Evolutionary conservation across 2,329 filamentous ascomycete genomes (phyloP).

Genomic region (Botrytis deweyae): DNA sequence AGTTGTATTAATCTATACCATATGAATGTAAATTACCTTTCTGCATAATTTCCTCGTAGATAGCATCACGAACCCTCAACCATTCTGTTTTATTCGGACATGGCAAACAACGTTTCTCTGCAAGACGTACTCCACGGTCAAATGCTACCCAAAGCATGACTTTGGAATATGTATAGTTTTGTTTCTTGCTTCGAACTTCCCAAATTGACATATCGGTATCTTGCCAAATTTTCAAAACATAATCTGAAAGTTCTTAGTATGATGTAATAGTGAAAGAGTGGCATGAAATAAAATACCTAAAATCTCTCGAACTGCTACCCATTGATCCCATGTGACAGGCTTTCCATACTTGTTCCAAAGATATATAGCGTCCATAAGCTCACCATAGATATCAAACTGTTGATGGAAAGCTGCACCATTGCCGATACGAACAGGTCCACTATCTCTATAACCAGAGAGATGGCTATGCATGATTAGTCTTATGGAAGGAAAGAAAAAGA

Average conservation of each 20-base stretch:
- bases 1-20: background rate
- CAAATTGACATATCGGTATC: constrained; percentile 79
- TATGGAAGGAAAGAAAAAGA: background rate
- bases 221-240: constrained; percentile 66
- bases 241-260: constrained; percentile 49
- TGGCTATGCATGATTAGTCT: constrained; percentile 44
- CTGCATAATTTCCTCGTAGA: constrained; percentile 78
- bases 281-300: constrained; percentile 44
- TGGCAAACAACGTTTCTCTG: constrained; percentile 73
- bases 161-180: constrained; percentile 79
- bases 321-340: constrained; percentile 73
- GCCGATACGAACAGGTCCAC: constrained; percentile 70
- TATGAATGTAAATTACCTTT: constrained; percentile 47
- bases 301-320: constrained; percentile 68
- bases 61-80: constrained; percentile 62
- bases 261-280: background rate
- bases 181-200: constrained; percentile 74
- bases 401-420: constrained; percentile 75
- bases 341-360: constrained; percentile 79
- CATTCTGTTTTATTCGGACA: constrained; percentile 68
- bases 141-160: constrained; percentile 82
- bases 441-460: constrained; percentile 70
- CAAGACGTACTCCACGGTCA: constrained; percentile 69
- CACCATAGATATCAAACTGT: constrained; percentile 78
- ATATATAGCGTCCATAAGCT: constrained; percentile 75